phyloP scores from a whole-genome alignment of 169 alveolate species.

The Plasmodium coatneyi region DNA sequence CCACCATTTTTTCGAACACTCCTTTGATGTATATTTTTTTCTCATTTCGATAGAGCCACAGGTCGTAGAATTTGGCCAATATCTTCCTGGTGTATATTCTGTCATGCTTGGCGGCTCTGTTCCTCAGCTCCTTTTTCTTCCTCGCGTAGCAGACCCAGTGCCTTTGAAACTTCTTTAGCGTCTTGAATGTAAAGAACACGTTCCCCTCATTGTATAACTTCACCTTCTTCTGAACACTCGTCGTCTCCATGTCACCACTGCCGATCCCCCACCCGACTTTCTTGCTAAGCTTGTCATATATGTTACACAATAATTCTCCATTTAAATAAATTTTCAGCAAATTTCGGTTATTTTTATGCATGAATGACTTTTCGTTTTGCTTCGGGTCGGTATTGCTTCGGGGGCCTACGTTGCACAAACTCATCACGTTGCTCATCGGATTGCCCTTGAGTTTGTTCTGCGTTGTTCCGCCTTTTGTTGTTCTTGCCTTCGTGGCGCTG shows the following conservation, averaged over 20 bases:
- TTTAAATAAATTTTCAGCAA: constrained; percentile 32
- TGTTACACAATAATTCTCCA: constrained; percentile 22
- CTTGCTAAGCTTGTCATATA: constrained; percentile 1
- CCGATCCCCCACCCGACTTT: neutral
- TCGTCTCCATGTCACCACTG: neutral
- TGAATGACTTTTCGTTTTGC: constrained; percentile 33
- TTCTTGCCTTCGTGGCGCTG: neutral
- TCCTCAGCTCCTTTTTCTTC: constrained; percentile 5
- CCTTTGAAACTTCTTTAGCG: neutral
- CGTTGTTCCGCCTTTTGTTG: neutral
- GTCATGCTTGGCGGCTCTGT: neutral
- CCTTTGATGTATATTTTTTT: constrained; percentile 16
- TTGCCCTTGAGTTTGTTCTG: neutral
- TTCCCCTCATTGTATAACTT: constrained; percentile 33
- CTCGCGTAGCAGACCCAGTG: neutral
- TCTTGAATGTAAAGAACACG: constrained; percentile 14
- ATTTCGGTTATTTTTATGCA: constrained; percentile 32
- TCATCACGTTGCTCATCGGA: neutral
- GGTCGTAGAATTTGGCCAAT: constrained; percentile 16
- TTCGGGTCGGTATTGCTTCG: neutral
- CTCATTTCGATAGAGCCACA: constrained; percentile 27
- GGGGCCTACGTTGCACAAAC: neutral
- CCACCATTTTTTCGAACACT: neutral
- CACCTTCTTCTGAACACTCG: constrained; percentile 1
- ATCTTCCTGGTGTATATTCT: constrained; percentile 5